Base-by-base conservation (phyloP, 2,329 filamentous ascomycete species). In the Mycosphaerella arachidis region DNA sequence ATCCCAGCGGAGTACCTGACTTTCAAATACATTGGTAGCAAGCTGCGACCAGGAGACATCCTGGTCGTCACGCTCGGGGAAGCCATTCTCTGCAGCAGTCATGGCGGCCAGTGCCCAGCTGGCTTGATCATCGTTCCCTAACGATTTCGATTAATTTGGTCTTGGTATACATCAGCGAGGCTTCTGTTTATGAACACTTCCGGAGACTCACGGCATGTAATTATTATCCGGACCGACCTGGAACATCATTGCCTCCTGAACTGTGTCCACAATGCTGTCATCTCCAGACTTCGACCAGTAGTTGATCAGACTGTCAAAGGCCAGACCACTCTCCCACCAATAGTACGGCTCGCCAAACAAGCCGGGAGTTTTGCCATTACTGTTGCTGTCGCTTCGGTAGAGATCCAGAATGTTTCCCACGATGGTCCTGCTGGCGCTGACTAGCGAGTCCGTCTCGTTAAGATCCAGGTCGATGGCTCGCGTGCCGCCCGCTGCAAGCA, bases 71-170 rank as follows among this genome's bases (percentile, higher is more conserved):
- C 76, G 76, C 40, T 75, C 67, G 7, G 87, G 87, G 68, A 89
- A 93, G 63, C 86, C 86, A 67, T 86, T 82, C 75, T 95, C 91
- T 29, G 90, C 89, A 1, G 90, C 91, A 13, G 84, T 84, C 82
- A 94, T 89, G 63, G 89, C 88, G 1, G 90, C 85, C 79, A 93
- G 82, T 18, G 84, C 89, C 91, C 91, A 95, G 74, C 92, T 91
- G 5, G 88, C 86, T 67, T 84, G 82, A 59, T 85, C 83, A 56
- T 85, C 82, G 63, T 74, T 73, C 51, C 82, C 82, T 62, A 78
- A 53, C 3, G 62, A 68, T 51, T 69, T 71, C 45, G 66, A 67
- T 57, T 73, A 70, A 45, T 70, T 70, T 6, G 59, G 59, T 37
- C 35, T 37, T 10, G 10, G 8, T 9, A 16, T 10, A 3, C 10